Conservation (phyloP, 106 monocot genomes). For the Ottelia alismoides region DNA sequence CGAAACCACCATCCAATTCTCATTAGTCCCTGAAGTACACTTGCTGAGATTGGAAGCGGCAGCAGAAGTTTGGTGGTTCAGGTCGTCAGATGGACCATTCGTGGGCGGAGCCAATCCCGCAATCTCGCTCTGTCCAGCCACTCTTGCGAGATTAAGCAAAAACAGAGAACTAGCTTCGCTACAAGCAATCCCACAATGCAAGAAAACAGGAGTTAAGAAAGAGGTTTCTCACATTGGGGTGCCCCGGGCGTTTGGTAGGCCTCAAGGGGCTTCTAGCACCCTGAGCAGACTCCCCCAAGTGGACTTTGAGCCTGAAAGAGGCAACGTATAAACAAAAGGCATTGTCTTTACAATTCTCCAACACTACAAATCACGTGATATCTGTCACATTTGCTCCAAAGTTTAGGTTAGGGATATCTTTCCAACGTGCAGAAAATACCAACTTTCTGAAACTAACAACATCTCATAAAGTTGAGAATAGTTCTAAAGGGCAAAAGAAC, state of each 20-base stretch:
- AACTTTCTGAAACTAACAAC: no score
- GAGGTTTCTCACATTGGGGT: constrained; percentile 36
- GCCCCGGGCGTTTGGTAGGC: constrained; percentile 31
- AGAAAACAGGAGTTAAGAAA: no score
- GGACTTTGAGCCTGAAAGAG: constrained; percentile 56
- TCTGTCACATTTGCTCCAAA: no score
- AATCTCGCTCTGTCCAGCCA: constrained; percentile 37
- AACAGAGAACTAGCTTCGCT: background rate
- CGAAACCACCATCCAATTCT: constrained; percentile 66
- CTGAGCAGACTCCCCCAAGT: constrained; percentile 51
- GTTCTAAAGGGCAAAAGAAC: no score
- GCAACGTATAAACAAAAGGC: no score
- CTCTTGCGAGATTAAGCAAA: background rate
- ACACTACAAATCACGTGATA: no score
- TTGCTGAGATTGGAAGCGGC: constrained; percentile 5
- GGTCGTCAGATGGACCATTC: constrained; percentile 11
- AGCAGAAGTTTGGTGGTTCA: constrained; percentile 1
- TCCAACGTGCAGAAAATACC: no score
- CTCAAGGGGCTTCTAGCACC: constrained; percentile 45
- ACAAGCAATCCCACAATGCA: background rate
- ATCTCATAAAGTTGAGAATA: no score
- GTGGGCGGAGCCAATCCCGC: constrained; percentile 25
- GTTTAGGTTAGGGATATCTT: no score
- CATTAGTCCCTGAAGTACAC: constrained; percentile 26
- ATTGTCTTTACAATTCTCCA: no score